Evolutionary conservation across 805 yeast species (phyloP), one percentile per base, ranked within the genome.

Genomic region (Starmerella sirachaensis): DNA sequence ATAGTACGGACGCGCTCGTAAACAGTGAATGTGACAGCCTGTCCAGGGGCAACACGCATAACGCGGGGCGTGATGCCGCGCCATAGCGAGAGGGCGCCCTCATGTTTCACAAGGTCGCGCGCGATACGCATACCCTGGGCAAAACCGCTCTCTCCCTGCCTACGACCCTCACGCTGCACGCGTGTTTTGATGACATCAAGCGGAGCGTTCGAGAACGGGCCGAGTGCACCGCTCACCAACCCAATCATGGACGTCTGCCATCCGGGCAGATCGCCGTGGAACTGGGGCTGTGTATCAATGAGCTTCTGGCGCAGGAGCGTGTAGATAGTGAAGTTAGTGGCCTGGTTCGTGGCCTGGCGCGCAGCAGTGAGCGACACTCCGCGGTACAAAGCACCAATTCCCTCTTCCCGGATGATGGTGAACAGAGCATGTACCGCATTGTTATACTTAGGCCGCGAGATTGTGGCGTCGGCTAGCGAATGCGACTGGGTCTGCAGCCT

Each of bases 31-130:
- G 96, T 91, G 40, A 88, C 97, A 39, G 97, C 96, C 65, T 88
- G 98, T 45, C 98, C 98, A 18, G 98, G 96, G 10, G 98, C 98
- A 36, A 88, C 98, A 65, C 98, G 79, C 93, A 88, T 86, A 51
- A 88, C 88, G 66, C 98, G 78, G 52, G 98, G 98, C 18, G 96
- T 85, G 57, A 88, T 88, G 65, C 98, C 98, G 59, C 88, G 83
- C 68, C 88, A 88, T 59, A 88, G 71, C 29, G 94, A 93, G 38
- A 71, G 68, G 49, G 76, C 65, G 50, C 98, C 98, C 63, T 85
- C 94, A 65, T 84, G 93, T 57, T 75, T 76, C 49, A 86, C 65
- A 60, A 88, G 70, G 54, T 78, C 86, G 33, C 65, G 64, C 43
- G 93, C 83, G 54, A 91, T 88, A 58, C 86, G 72, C 26, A 69